These are phyloP conservation scores for Aphanocladium album DNA, from an alignment of 2,329 filamentous ascomycete genomes.

Conservation along the genomic window DNA sequence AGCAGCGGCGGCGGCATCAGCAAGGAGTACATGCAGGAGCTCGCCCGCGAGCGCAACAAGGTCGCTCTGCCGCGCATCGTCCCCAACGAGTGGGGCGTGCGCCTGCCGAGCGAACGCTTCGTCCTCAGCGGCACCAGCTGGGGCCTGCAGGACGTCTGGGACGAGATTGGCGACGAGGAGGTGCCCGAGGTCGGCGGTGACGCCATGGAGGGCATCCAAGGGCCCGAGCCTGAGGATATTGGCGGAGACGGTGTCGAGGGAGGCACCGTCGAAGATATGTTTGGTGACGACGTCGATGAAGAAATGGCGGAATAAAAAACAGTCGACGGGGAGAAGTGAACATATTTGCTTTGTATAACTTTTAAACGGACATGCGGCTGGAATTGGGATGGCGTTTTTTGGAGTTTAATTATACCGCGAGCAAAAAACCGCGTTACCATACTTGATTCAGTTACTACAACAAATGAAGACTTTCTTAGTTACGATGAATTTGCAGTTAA, in stretches of 20 bases:
- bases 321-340: neutral
- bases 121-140: conserved; percentile 62
- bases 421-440: neutral
- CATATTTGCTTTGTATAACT: neutral
- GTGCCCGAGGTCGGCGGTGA: conserved; percentile 36
- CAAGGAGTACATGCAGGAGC: conserved; percentile 73
- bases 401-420: neutral
- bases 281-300: conserved; percentile 50
- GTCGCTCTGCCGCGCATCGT: conserved; percentile 58
- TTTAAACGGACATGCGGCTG: neutral
- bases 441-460: neutral
- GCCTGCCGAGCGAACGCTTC: conserved; percentile 63
- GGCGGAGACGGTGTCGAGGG: conserved; percentile 44
- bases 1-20: conserved; percentile 49
- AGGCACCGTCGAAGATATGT: conserved; percentile 50
- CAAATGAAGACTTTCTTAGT: neutral
- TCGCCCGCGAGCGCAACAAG: conserved; percentile 67
- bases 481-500: no score
- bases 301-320: conserved; percentile 47
- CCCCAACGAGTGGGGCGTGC: conserved; percentile 62
- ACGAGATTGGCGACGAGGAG: conserved; percentile 40
- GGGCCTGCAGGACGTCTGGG: conserved; percentile 58
- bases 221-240: conserved; percentile 37
- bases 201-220: conserved; percentile 46
- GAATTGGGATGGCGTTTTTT: conserved; percentile 5